Evolutionary conservation across 1,284 basidiomycete genomes (phyloP).

Genomic region (Heterobasidion irregulare): DNA sequence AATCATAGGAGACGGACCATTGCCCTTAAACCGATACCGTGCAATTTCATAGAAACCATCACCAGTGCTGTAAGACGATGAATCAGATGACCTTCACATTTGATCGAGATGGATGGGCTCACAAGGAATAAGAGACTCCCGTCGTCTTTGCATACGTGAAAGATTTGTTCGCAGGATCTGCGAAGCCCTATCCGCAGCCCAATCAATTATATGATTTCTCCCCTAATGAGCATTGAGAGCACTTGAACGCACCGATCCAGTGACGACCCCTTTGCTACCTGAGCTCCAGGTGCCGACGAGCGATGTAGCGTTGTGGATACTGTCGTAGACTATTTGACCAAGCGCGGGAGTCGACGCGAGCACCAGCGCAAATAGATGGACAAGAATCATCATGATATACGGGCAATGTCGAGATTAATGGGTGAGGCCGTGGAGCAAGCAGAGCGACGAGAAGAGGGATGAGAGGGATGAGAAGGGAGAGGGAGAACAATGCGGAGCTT

Average conservation of each 20-base stretch:
- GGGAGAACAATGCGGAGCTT: background rate
- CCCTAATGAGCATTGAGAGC: background rate
- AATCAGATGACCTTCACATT: background rate
- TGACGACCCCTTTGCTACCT: constrained; percentile 66
- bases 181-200: constrained; percentile 58
- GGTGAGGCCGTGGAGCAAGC: background rate
- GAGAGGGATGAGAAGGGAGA: constrained; percentile 3
- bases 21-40: constrained; percentile 79
- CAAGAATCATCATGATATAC: constrained; percentile 15
- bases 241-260: constrained; percentile 66
- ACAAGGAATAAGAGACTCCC: constrained; percentile 87
- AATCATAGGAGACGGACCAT: constrained; percentile 40
- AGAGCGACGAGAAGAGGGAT: background rate
- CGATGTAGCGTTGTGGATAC: constrained; percentile 50
- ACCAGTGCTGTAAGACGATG: constrained; percentile 32
- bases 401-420: background rate
- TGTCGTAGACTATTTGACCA: constrained; percentile 26
- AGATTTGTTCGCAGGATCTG: constrained; percentile 68
- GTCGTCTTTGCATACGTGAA: constrained; percentile 80
- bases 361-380: constrained; percentile 27
- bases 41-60: constrained; percentile 82
- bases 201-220: background rate
- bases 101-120: constrained; percentile 23
- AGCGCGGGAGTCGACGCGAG: constrained; percentile 25
- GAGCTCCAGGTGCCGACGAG: constrained; percentile 82